These are phyloP conservation scores for Yamadazyma takamatsuzukensis DNA, from an alignment of 805 yeast species.

Conservation along the genomic window DNA sequence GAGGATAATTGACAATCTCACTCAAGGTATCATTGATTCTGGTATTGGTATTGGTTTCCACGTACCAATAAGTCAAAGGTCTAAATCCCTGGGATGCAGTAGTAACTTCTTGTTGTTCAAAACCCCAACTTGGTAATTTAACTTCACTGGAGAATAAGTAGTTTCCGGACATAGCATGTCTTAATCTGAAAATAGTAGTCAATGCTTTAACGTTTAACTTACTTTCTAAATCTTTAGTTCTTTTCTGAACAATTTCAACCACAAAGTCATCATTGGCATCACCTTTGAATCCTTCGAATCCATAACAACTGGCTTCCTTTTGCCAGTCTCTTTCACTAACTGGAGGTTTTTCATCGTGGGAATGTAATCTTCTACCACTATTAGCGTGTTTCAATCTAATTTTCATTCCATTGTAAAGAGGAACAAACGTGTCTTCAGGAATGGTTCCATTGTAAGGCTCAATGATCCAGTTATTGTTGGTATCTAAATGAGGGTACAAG, in stretches of 20 bases:
- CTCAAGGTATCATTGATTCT: conserved; percentile 27
- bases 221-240: conserved; percentile 49
- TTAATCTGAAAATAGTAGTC: conserved; percentile 66
- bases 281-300: conserved; percentile 72
- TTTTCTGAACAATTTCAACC: conserved; percentile 62
- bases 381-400: conserved; percentile 60
- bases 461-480: conserved; percentile 68
- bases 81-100: conserved; percentile 69
- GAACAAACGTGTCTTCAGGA: conserved; percentile 56
- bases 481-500: conserved; percentile 73
- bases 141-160: conserved; percentile 71
- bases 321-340: conserved; percentile 79
- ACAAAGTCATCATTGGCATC: conserved; percentile 82
- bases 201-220: conserved; percentile 58
- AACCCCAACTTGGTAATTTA: conserved; percentile 80
- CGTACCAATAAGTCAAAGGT: conserved; percentile 63
- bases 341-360: conserved; percentile 80
- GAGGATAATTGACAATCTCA: conserved; percentile 44
- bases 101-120: conserved; percentile 80
- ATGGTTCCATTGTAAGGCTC: conserved; percentile 63
- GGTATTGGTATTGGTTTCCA: conserved; percentile 65
- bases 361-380: conserved; percentile 68
- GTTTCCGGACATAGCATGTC: conserved; percentile 78
- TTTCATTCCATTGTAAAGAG: conserved; percentile 64
- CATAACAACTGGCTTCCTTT: conserved; percentile 76